These are phyloP conservation scores for Alternaria metachromatica DNA, from an alignment of 2,329 filamentous ascomycete species.

Conservation along the genomic window DNA sequence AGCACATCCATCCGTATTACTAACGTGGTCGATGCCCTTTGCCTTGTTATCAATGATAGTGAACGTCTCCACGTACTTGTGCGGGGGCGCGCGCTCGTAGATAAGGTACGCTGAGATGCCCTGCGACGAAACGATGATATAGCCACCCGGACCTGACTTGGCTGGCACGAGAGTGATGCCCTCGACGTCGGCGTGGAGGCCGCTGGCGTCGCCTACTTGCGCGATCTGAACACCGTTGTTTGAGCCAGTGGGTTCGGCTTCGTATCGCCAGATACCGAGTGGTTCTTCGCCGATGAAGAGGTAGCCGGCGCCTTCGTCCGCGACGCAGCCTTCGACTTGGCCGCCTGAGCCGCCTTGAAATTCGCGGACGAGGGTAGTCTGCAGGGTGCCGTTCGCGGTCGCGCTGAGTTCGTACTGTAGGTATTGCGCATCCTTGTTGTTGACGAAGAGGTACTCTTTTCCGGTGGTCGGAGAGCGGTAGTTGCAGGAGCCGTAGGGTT, in stretches of 20 bases:
- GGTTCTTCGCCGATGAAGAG: slow-evolving; percentile 62
- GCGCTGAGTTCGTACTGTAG: slow-evolving; percentile 60
- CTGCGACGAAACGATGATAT: slow-evolving; percentile 61
- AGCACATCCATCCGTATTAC: slow-evolving; percentile 61
- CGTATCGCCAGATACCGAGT: slow-evolving; percentile 60
- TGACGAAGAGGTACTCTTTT: slow-evolving; percentile 63
- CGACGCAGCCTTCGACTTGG: slow-evolving; percentile 63
- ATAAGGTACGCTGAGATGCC: slow-evolving; percentile 62
- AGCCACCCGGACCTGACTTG: slow-evolving; percentile 53
- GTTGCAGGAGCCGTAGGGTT: slow-evolving; percentile 60
- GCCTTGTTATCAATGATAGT: slow-evolving; percentile 54
- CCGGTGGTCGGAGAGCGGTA: slow-evolving; percentile 57
- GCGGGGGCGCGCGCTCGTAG: slow-evolving; percentile 58
- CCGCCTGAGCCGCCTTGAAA: slow-evolving; percentile 60
- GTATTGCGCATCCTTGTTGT: slow-evolving; percentile 61
- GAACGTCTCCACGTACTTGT: slow-evolving; percentile 59
- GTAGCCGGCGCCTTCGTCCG: slow-evolving; percentile 60
- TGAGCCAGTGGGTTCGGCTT: slow-evolving; percentile 57
- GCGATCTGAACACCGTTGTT: slow-evolving; percentile 46
- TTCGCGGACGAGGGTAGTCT: slow-evolving; percentile 58
- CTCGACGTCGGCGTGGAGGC: slow-evolving; percentile 61
- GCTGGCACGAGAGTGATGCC: slow-evolving; percentile 61
- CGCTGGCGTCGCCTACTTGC: slow-evolving; percentile 55
- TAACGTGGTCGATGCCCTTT: slow-evolving; percentile 57
- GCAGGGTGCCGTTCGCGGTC: slow-evolving; percentile 50